phyloP scores from a whole-genome alignment of 2,329 filamentous ascomycete species.

The Fusarium robinianum region DNA sequence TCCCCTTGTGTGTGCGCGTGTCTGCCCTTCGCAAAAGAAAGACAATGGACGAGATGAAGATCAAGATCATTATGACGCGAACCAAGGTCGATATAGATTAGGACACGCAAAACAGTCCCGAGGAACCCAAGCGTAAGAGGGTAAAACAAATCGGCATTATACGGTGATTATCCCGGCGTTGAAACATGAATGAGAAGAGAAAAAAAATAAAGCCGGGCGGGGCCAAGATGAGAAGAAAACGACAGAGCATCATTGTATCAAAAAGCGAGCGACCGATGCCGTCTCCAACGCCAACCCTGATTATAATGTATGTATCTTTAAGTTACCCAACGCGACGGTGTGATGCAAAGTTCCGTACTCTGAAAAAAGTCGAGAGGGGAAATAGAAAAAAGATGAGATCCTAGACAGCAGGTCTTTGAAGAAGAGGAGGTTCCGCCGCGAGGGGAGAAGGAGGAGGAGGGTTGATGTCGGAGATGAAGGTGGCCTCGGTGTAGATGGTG shows the following conservation, averaged over 20 bases:
- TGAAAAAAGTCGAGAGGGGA: conserved; percentile 10
- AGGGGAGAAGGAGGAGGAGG: too few species aligned
- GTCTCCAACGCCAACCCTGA: conserved; percentile 40
- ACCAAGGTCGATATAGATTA: too few species aligned
- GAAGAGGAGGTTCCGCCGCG: too few species aligned
- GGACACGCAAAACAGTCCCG: too few species aligned
- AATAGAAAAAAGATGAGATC: conserved; percentile 2
- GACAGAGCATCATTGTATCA: conserved; percentile 34
- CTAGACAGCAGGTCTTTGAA: too few species aligned
- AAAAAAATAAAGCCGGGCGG: too few species aligned
- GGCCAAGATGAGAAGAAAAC: conserved; percentile 18
- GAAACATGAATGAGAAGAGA: conserved; percentile 12
- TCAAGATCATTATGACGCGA: too few species aligned
- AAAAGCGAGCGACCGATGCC: conserved; percentile 40
- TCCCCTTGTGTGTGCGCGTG: too few species aligned
- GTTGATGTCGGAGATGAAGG: conserved; percentile 90
- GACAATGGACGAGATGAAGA: too few species aligned
- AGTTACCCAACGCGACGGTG: conserved; percentile 37
- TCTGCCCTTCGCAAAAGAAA: too few species aligned
- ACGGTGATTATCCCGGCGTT: conserved; percentile 14
- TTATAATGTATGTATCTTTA: conserved; percentile 28
- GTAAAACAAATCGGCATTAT: conserved; percentile 17
- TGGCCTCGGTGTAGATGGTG: conserved; percentile 82
- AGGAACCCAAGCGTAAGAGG: conserved; percentile 11
- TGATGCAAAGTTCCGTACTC: conserved; percentile 30